phyloP scores from a whole-genome alignment of 345 rosid species.

The Salix viminalis region DNA sequence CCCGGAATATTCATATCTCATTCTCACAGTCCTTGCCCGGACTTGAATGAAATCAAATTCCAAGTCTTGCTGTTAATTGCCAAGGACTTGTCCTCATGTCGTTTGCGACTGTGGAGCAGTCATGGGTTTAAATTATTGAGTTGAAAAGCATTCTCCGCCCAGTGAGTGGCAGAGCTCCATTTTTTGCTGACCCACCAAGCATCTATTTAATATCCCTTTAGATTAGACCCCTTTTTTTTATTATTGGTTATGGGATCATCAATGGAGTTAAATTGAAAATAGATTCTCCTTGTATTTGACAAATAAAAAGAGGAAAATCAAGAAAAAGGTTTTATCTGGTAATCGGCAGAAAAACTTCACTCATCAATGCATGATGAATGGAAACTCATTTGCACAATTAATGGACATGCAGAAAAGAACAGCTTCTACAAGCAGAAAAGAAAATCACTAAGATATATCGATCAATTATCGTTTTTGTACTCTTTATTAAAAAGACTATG shows the following conservation, averaged over 20 bases:
- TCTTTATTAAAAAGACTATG: background rate
- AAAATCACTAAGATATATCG: background rate
- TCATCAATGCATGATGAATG: too few relatives aligned
- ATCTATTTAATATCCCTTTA: too few relatives aligned
- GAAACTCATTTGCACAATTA: too few relatives aligned
- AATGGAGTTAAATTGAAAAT: too few relatives aligned
- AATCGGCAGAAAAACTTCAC: background rate
- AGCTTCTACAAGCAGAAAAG: background rate
- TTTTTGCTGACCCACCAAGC: constrained; percentile 1
- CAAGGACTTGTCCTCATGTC: background rate
- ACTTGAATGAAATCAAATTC: background rate
- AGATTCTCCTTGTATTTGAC: background rate
- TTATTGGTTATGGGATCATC: too few relatives aligned
- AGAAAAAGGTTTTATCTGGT: too few relatives aligned
- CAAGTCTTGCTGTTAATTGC: background rate
- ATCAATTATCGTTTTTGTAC: background rate
- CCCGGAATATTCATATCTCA: background rate
- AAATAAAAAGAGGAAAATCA: background rate
- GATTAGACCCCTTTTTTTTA: too few relatives aligned
- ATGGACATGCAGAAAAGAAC: background rate
- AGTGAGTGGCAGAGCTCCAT: background rate
- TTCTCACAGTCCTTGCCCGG: background rate
- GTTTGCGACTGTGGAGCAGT: background rate
- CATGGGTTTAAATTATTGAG: background rate
- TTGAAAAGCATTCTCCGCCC: too few relatives aligned